Conservation (phyloP, 352 stramenopile species). For the Phytophthora pluvialis region DNA sequence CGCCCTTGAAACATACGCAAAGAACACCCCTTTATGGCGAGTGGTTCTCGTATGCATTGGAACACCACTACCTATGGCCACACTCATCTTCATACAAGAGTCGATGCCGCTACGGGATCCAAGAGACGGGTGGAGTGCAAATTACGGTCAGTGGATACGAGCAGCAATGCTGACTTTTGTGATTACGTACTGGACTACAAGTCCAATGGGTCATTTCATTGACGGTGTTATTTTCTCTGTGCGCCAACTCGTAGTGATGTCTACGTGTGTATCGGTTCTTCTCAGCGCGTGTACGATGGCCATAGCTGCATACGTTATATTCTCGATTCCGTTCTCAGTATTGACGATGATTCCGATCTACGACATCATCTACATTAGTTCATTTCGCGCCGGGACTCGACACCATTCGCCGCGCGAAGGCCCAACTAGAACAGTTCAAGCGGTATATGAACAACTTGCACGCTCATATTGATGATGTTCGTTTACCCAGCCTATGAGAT, state of each 20-base stretch:
- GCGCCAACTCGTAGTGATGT: slow-evolving; percentile 12
- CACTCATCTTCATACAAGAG: slow-evolving; percentile 22
- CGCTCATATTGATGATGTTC: too few relatives aligned
- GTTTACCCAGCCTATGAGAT: too few relatives aligned
- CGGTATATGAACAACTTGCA: too few relatives aligned
- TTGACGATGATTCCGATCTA: slow-evolving; percentile 13
- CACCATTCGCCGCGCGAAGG: too few relatives aligned
- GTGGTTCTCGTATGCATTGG: slow-evolving; percentile 21
- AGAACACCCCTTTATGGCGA: neutral
- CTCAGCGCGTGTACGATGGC: slow-evolving; percentile 4
- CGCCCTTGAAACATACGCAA: slow-evolving; percentile 18
- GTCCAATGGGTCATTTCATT: slow-evolving; percentile 6
- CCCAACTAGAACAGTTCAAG: too few relatives aligned
- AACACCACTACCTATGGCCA: slow-evolving; percentile 20
- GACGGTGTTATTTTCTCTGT: slow-evolving; percentile 3
- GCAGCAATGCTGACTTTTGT: slow-evolving; percentile 1
- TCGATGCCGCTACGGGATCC: slow-evolving; percentile 24
- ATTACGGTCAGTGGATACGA: slow-evolving; percentile 28
- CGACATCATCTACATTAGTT: too few relatives aligned
- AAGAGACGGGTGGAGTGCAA: slow-evolving; percentile 19
- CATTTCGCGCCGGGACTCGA: too few relatives aligned
- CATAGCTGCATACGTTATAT: slow-evolving; percentile 13
- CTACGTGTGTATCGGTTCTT: slow-evolving; percentile 6
- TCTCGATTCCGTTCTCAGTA: slow-evolving; percentile 22
- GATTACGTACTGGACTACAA: slow-evolving; percentile 11